Evolutionary conservation across 2,329 filamentous ascomycete genomes (phyloP).

Genomic region (Teratosphaeria gauchensis): DNA sequence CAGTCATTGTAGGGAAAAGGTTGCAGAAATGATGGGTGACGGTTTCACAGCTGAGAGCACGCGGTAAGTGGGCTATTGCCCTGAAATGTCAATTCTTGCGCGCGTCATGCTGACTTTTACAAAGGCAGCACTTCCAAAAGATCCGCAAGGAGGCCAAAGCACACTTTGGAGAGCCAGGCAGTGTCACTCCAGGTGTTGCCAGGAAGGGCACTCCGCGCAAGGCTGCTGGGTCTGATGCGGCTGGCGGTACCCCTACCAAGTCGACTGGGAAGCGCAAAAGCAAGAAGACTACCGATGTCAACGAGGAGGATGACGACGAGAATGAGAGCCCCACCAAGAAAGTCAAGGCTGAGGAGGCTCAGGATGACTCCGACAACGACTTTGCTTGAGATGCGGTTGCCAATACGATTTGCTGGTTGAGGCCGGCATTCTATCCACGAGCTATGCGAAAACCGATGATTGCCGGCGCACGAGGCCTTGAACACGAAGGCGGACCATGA

Average conservation of each 20-base stretch:
- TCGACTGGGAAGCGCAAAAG: slow-evolving; percentile 9
- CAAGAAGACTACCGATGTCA: not conserved
- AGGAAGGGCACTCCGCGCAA: slow-evolving; percentile 14
- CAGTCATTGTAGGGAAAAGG: slow-evolving; percentile 5
- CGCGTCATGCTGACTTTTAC: not conserved
- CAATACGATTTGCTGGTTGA: not conserved
- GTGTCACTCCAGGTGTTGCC: slow-evolving; percentile 3
- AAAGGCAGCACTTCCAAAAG: slow-evolving; percentile 16
- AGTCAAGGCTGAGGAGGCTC: slow-evolving; percentile 3
- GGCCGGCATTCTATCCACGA: not conserved
- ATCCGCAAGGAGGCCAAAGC: slow-evolving; percentile 14
- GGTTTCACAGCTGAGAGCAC: slow-evolving; percentile 11
- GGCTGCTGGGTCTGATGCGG: slow-evolving; percentile 7
- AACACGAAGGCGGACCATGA: not conserved
- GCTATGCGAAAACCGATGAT: not conserved
- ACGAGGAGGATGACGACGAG: slow-evolving; percentile 5
- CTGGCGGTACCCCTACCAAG: slow-evolving; percentile 10
- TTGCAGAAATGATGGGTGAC: slow-evolving; percentile 11
- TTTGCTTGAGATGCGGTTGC: not conserved
- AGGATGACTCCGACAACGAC: not conserved
- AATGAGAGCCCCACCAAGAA: slow-evolving; percentile 7
- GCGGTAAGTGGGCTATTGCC: slow-evolving; percentile 5
- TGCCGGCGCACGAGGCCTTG: no score
- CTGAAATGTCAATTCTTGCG: not conserved
- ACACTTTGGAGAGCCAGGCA: slow-evolving; percentile 12